These are phyloP conservation scores for Arthonia radiata DNA, from an alignment of 495 filamentous ascomycete species.

Conservation along the genomic window DNA sequence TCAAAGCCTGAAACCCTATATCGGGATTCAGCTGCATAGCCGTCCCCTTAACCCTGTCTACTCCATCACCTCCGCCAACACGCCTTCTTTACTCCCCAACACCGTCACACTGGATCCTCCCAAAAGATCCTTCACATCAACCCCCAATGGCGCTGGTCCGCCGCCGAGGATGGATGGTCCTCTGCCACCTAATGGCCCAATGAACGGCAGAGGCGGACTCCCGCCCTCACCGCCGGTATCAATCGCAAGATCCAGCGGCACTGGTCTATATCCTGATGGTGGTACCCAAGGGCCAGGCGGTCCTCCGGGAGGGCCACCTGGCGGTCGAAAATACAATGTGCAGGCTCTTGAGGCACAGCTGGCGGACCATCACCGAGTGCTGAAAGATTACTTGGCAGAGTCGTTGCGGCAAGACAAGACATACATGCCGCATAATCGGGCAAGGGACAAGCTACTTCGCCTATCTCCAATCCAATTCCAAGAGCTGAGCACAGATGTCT, in stretches of 20 bases:
- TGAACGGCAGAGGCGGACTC: no score
- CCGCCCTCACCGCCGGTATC: conserved; percentile 63
- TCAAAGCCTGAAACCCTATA: no score
- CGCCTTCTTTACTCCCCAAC: no score
- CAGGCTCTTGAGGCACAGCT: conserved; percentile 40
- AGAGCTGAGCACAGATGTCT: conserved; percentile 91
- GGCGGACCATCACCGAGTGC: conserved; percentile 54
- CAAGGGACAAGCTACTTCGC: conserved; percentile 75
- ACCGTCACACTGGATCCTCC: no score
- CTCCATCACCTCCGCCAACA: no score
- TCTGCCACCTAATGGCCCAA: no score
- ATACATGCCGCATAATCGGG: conserved; percentile 48
- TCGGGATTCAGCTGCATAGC: no score
- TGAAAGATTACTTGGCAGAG: conserved; percentile 51
- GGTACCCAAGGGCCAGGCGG: no score
- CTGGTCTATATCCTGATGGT: conserved; percentile 36
- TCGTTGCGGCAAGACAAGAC: conserved; percentile 49
- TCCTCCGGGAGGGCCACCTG: conserved; percentile 32
- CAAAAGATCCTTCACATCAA: no score
- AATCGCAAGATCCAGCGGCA: conserved; percentile 59
- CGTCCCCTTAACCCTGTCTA: no score
- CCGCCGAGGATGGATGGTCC: no score
- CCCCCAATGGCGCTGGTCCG: no score
- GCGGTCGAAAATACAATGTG: conserved; percentile 15
- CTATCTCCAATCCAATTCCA: conserved; percentile 82